Conservation (phyloP, 345 rosid species). For the Conringia planisiliqua region DNA sequence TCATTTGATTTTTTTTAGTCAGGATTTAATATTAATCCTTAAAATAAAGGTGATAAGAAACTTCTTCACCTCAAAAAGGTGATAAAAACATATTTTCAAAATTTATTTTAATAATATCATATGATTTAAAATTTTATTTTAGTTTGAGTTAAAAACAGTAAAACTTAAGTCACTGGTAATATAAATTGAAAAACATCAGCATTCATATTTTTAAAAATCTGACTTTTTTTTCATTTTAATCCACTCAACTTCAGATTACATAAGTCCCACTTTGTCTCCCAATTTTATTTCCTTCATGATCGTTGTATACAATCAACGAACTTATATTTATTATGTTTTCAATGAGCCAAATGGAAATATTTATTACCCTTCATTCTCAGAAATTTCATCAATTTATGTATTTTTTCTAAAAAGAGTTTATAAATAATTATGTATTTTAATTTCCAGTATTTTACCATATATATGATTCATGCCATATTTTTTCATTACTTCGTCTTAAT, state of each 20-base stretch:
- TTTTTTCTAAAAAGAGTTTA: too few relatives aligned
- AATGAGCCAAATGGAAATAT: background rate
- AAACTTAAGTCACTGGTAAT: background rate
- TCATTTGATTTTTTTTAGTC: background rate
- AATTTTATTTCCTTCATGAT: background rate
- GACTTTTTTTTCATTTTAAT: background rate
- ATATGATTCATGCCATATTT: too few relatives aligned
- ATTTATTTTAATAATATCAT: background rate
- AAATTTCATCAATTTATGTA: background rate
- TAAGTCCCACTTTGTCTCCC: slow-evolving; percentile 6
- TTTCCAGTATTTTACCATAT: too few relatives aligned
- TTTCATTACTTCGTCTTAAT: too few relatives aligned
- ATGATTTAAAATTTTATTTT: background rate
- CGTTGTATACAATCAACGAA: background rate
- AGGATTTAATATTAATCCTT: background rate
- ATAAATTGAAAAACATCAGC: too few relatives aligned
- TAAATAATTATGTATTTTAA: too few relatives aligned
- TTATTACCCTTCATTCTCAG: background rate
- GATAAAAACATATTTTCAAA: background rate
- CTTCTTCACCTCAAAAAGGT: background rate
- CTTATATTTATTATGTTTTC: background rate
- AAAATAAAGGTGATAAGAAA: background rate
- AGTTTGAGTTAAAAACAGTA: background rate
- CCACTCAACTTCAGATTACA: background rate
- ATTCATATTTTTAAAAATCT: too few relatives aligned